phyloP scores from a whole-genome alignment of 1,139 yeast genomes.

The Yamadazyma conglobata region DNA sequence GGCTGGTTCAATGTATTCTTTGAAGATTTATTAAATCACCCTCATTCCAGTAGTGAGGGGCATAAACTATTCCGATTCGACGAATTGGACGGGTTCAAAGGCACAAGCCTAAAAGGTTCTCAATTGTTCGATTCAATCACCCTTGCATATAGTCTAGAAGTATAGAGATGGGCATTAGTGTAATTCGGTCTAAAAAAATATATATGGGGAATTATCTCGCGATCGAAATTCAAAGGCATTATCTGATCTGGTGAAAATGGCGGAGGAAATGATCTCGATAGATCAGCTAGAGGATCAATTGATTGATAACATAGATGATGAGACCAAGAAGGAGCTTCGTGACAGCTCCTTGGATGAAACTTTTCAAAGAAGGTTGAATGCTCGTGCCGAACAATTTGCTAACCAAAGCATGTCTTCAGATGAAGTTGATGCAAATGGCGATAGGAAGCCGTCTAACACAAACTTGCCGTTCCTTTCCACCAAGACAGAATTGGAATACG shows the following conservation, averaged over 20 bases:
- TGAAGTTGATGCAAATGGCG: conserved; percentile 9
- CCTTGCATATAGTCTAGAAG: conserved; percentile 5
- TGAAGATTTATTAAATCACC: not conserved
- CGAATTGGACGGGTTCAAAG: conserved; percentile 60
- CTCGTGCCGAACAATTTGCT: conserved; percentile 40
- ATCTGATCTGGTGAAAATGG: conserved; percentile 20
- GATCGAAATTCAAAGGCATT: too few relatives aligned
- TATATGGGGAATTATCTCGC: too few relatives aligned
- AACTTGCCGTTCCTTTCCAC: conserved; percentile 25
- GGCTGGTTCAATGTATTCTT: conserved; percentile 30
- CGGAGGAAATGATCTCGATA: conserved; percentile 38
- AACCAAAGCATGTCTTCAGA: conserved; percentile 6
- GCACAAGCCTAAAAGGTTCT: conserved; percentile 52
- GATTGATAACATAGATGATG: conserved; percentile 45
- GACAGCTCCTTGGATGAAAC: conserved; percentile 39
- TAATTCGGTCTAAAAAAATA: too few relatives aligned
- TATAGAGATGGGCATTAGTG: too few relatives aligned
- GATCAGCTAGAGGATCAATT: conserved; percentile 46
- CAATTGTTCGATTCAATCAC: conserved; percentile 41
- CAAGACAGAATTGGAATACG: conserved; percentile 44
- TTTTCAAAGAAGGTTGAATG: conserved; percentile 43
- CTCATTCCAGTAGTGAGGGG: not conserved
- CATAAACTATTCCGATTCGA: not conserved
- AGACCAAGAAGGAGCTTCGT: conserved; percentile 30
- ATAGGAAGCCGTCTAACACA: conserved; percentile 3